Evolutionary conservation across 2,329 filamentous ascomycete genomes (phyloP).

Genomic region (Pyricularia pennisetigena): DNA sequence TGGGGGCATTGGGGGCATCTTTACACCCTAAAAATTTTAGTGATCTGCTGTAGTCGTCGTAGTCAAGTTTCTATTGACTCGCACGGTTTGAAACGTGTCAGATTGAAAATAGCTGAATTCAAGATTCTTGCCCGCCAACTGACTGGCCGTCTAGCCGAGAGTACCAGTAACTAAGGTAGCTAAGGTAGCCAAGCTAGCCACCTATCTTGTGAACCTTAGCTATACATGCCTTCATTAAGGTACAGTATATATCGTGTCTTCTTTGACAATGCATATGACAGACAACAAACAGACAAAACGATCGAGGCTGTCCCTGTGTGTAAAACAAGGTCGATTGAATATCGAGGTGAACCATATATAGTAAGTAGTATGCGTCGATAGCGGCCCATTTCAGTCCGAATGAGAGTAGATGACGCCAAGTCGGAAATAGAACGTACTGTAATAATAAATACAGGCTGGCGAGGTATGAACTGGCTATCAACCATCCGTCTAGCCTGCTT

Average conservation of each 20-base stretch:
- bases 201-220: neutral
- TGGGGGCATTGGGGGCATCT: neutral
- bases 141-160: too few species aligned
- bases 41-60: neutral
- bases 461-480: neutral
- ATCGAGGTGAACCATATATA: neutral
- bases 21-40: neutral
- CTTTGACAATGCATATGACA: neutral
- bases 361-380: neutral
- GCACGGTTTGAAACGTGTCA: neutral
- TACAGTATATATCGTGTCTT: neutral
- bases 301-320: too few species aligned
- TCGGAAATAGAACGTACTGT: neutral
- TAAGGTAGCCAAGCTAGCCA: neutral
- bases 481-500: too few species aligned
- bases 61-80: neutral
- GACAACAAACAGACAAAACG: too few species aligned
- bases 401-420: neutral
- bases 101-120: neutral
- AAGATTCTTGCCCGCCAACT: too few species aligned
- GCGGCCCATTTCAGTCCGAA: neutral
- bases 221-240: neutral
- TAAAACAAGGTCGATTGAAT: neutral
- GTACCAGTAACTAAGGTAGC: too few species aligned
- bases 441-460: neutral